Evolutionary conservation across 2,329 filamentous ascomycete species (phyloP).

Genomic region (Fusarium metavorans): DNA sequence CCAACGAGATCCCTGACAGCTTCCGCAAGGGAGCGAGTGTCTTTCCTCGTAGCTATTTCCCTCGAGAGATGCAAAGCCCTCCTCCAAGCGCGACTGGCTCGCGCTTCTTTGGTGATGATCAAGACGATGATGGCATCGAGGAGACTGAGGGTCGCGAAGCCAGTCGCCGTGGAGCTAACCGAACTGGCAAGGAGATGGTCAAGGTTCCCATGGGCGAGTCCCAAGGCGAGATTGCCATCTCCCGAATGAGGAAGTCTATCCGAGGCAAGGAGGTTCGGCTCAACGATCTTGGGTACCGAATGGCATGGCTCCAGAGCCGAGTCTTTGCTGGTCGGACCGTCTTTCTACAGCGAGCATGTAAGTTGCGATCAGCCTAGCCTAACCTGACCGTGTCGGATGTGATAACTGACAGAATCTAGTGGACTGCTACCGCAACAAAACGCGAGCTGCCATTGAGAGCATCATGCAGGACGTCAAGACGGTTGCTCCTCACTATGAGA

Average conservation of each 20-base stretch:
- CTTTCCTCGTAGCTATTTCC: conserved; percentile 91
- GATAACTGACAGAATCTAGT: conserved; percentile 66
- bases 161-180: conserved; percentile 51
- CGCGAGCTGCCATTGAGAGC: conserved; percentile 82
- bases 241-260: conserved; percentile 76
- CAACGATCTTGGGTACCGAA: conserved; percentile 92
- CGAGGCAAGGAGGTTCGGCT: conserved; percentile 87
- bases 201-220: conserved; percentile 76
- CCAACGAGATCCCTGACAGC: conserved; percentile 94
- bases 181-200: conserved; percentile 58
- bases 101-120: conserved; percentile 78
- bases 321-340: conserved; percentile 88
- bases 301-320: conserved; percentile 96
- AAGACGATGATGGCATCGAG: conserved; percentile 66
- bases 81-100: conserved; percentile 81
- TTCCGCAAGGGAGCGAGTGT: conserved; percentile 92
- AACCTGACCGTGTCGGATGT: not conserved
- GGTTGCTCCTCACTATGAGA: conserved; percentile 89
- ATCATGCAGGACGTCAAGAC: conserved; percentile 80
- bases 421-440: conserved; percentile 94
- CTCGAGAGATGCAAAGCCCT: conserved; percentile 90
- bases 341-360: conserved; percentile 91
- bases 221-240: conserved; percentile 80
- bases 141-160: conserved; percentile 62
- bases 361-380: conserved; percentile 57